These are phyloP conservation scores for Phytophthora pini DNA, from an alignment of 352 stramenopile species.

Conservation along the genomic window DNA sequence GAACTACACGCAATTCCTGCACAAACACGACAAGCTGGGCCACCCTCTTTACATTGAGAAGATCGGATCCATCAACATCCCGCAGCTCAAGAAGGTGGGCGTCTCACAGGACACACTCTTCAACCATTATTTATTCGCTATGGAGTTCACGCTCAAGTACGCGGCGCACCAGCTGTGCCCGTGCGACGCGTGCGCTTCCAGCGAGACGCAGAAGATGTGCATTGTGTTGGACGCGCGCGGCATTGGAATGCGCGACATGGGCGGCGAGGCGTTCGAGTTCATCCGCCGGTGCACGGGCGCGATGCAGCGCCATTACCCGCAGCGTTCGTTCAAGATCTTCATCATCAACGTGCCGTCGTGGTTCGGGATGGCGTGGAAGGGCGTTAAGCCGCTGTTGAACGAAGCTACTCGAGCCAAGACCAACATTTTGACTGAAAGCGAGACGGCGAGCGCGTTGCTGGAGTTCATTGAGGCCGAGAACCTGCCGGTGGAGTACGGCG, in stretches of 20 bases:
- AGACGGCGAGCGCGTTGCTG: constrained; percentile 58
- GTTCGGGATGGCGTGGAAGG: constrained; percentile 93
- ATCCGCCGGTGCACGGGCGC: constrained; percentile 80
- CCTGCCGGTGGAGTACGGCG: constrained; percentile 77
- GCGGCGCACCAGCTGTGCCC: constrained; percentile 60
- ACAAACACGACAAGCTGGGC: constrained; percentile 83
- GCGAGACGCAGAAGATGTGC: constrained; percentile 79
- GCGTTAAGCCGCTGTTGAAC: constrained; percentile 88
- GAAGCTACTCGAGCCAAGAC: constrained; percentile 90
- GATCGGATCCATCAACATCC: constrained; percentile 83
- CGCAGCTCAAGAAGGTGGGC: constrained; percentile 75
- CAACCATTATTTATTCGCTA: constrained; percentile 84
- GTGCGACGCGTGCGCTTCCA: constrained; percentile 65
- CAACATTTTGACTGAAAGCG: constrained; percentile 80
- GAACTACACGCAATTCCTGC: constrained; percentile 55
- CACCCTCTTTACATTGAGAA: constrained; percentile 87
- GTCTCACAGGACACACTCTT: constrained; percentile 78
- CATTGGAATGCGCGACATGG: constrained; percentile 81
- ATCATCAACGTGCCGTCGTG: constrained; percentile 92
- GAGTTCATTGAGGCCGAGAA: constrained; percentile 71
- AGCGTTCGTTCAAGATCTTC: constrained; percentile 92
- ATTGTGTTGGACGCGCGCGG: constrained; percentile 77
- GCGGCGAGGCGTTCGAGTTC: constrained; percentile 84
- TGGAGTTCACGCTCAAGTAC: constrained; percentile 88
- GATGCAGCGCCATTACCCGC: constrained; percentile 89